These are phyloP conservation scores for Arachnopeziza araneosa DNA, from an alignment of 2,329 filamentous ascomycete genomes.

Conservation along the genomic window DNA sequence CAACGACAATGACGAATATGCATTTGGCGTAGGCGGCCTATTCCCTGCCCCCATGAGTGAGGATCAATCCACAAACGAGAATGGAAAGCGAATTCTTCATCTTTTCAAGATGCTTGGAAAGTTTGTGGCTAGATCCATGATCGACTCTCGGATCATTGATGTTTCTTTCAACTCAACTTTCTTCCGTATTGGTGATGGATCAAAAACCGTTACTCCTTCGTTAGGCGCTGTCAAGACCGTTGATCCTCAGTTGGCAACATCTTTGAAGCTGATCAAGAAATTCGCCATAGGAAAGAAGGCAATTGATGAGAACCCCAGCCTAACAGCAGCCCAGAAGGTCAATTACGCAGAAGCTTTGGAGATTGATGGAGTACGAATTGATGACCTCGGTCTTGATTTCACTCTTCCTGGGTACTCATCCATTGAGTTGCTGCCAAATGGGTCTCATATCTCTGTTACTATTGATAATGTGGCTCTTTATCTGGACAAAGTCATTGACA, in stretches of 20 bases:
- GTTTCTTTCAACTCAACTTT: slow-evolving; percentile 96
- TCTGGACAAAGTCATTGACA: slow-evolving; percentile 82
- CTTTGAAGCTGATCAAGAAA: slow-evolving; percentile 79
- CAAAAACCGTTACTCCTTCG: slow-evolving; percentile 66
- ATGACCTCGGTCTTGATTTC: slow-evolving; percentile 89
- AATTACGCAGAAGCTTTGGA: slow-evolving; percentile 62
- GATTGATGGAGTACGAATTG: slow-evolving; percentile 71
- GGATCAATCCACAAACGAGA: slow-evolving; percentile 65
- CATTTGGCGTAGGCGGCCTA: slow-evolving; percentile 75
- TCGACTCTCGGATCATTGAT: slow-evolving; percentile 96
- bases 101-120: slow-evolving; percentile 93
- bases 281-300: slow-evolving; percentile 79
- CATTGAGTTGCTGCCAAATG: slow-evolving; percentile 75
- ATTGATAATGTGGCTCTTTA: slow-evolving; percentile 91
- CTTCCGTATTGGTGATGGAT: slow-evolving; percentile 79
- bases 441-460: slow-evolving; percentile 68
- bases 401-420: slow-evolving; percentile 85
- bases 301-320: slow-evolving; percentile 64
- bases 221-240: slow-evolving; percentile 86
- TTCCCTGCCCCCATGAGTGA: slow-evolving; percentile 89
- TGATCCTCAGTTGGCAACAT: slow-evolving; percentile 79
- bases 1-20: slow-evolving; percentile 68
- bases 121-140: slow-evolving; percentile 96
- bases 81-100: slow-evolving; percentile 81
- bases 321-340: slow-evolving; percentile 66